A percentile compares a stretch with the other conserved stretches of the same genome.
Evolutionary conservation across 2,329 filamentous ascomycete species (phyloP).

Genomic region (Teratosphaeria epicoccoides): DNA sequence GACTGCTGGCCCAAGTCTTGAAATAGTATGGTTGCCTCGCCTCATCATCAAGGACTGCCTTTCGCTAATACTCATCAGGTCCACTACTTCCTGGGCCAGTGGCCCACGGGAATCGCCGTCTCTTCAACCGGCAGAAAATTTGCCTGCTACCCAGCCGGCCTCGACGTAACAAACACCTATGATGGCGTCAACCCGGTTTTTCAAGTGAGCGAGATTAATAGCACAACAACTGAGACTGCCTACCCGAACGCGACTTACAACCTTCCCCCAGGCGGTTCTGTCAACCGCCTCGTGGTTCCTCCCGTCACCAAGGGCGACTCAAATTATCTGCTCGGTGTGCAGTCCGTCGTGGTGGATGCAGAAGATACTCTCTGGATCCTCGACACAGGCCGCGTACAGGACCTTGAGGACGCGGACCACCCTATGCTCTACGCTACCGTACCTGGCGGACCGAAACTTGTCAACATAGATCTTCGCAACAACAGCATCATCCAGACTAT

Average conservation of each 20-base stretch:
- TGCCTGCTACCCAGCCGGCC: constrained; percentile 40
- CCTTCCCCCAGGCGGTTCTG: constrained; percentile 38
- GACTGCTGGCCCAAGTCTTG: not conserved
- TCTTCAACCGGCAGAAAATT: constrained; percentile 42
- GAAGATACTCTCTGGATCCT: constrained; percentile 43
- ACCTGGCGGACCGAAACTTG: constrained; percentile 41
- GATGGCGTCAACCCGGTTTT: constrained; percentile 2
- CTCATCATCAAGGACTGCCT: constrained; percentile 6
- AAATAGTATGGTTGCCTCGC: not conserved
- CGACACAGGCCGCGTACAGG: constrained; percentile 40
- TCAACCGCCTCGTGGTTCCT: constrained; percentile 41
- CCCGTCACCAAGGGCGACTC: constrained; percentile 37
- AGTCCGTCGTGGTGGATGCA: constrained; percentile 43
- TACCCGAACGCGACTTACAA: constrained; percentile 38
- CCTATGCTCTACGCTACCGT: constrained; percentile 33
- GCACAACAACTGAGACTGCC: constrained; percentile 34
- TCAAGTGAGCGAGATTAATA: constrained; percentile 37
- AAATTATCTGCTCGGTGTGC: constrained; percentile 42
- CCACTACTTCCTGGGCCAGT: constrained; percentile 43
- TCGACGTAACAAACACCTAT: constrained; percentile 40
- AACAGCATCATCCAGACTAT: constrained; percentile 42
- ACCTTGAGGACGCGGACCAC: constrained; percentile 26
- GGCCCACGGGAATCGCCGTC: constrained; percentile 42
- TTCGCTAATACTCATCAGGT: constrained; percentile 39
- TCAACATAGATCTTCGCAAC: constrained; percentile 38